Conservation (phyloP, 257 asterid species). For the Lantana camara region DNA sequence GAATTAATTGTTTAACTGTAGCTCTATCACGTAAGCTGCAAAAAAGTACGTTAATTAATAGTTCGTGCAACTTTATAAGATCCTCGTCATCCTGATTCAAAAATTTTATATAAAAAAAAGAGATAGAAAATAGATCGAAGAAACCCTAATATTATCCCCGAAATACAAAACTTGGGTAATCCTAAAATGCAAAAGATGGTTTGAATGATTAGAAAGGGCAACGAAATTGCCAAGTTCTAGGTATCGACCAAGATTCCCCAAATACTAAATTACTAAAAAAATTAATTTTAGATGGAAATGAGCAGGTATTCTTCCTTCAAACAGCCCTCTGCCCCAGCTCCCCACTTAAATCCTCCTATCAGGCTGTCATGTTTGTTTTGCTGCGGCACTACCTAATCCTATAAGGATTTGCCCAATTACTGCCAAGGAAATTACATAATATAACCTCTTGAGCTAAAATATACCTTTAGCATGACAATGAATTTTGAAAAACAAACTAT, state of each 20-base stretch:
- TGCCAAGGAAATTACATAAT: not conserved
- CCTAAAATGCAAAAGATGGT: not conserved
- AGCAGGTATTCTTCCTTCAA: not conserved
- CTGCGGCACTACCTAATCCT: conserved; percentile 1
- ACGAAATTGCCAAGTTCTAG: conserved; percentile 4
- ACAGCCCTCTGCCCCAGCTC: not conserved
- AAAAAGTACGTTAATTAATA: conserved; percentile 15
- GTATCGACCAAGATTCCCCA: not conserved
- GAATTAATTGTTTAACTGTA: conserved; percentile 65
- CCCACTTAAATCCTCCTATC: conserved; percentile 14
- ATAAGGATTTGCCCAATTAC: conserved; percentile 6
- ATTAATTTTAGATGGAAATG: not conserved
- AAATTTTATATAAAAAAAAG: not conserved
- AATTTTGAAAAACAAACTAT: not conserved
- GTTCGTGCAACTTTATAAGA: conserved; percentile 15
- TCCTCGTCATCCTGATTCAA: conserved; percentile 15
- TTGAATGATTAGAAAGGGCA: not conserved
- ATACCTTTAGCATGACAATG: conserved; percentile 1
- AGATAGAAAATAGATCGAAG: not conserved
- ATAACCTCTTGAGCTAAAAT: not conserved
- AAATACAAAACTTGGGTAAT: not conserved
- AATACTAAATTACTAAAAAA: conserved; percentile 2
- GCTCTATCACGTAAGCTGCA: conserved; percentile 80
- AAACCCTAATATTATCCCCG: not conserved
- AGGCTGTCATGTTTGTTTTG: conserved; percentile 5